Evolutionary conservation across 495 filamentous ascomycete genomes (phyloP).

Genomic region (Trichoderma reesei): DNA sequence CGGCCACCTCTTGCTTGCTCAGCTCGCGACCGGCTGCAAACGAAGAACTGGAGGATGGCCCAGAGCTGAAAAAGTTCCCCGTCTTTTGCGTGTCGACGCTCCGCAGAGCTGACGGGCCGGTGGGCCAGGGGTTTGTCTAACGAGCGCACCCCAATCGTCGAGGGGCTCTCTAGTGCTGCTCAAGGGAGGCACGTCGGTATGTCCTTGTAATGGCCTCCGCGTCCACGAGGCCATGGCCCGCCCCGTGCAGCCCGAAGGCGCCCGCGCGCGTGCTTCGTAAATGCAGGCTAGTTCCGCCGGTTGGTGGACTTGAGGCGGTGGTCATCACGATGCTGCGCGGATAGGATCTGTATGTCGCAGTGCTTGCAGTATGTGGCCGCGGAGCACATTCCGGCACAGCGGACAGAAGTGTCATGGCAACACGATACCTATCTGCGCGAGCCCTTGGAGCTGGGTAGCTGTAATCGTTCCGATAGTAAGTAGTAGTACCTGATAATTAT

Average conservation of each 20-base stretch:
- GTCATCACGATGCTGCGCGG: not conserved
- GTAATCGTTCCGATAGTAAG: too few relatives aligned
- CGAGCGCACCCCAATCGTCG: not conserved
- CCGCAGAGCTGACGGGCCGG: conserved; percentile 2
- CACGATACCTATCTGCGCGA: too few relatives aligned
- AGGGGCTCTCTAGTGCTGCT: not conserved
- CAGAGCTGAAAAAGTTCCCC: conserved; percentile 6
- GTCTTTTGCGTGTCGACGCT: not conserved
- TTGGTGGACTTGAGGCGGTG: not conserved
- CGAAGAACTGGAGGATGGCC: not conserved
- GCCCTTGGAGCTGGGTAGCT: too few relatives aligned
- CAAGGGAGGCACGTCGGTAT: not conserved
- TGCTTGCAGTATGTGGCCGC: not conserved
- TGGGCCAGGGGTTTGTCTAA: conserved; percentile 7
- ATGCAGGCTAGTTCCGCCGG: not conserved
- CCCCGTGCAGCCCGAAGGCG: conserved; percentile 2
- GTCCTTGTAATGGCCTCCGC: not conserved
- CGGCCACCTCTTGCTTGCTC: not conserved
- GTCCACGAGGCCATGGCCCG: conserved; percentile 9
- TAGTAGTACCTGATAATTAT: not conserved
- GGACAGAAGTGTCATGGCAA: not conserved
- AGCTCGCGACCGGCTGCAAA: not conserved
- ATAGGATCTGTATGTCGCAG: not conserved
- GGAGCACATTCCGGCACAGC: not conserved
- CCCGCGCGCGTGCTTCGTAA: not conserved